A percentile compares a stretch with the other conserved stretches of the same genome.
These are phyloP conservation scores for Lecanosticta acicola DNA, from an alignment of 2,329 filamentous ascomycete species.

Conservation along the genomic window DNA sequence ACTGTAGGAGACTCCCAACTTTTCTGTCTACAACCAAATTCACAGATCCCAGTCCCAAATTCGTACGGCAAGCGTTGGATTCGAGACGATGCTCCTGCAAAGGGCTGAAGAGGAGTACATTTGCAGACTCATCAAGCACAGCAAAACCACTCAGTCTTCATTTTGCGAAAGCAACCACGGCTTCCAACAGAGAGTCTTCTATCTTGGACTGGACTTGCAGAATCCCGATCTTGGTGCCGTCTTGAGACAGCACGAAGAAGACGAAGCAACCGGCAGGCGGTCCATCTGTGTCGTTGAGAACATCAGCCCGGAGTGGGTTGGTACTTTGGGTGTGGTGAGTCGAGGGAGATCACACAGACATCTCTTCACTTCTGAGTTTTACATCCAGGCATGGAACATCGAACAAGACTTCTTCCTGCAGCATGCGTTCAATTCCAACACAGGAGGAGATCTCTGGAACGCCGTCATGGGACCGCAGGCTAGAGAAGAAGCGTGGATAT, in stretches of 20 bases:
- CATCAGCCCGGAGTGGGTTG: conserved; percentile 4
- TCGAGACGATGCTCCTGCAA: background rate
- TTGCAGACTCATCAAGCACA: background rate
- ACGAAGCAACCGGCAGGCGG: background rate
- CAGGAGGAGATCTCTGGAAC: background rate
- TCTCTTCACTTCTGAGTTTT: too few relatives aligned
- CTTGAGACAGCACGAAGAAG: background rate
- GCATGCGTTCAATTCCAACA: background rate
- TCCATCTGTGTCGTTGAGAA: conserved; percentile 7
- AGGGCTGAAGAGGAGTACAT: background rate
- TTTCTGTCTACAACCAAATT: too few relatives aligned
- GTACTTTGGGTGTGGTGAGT: background rate
- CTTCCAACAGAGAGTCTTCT: background rate
- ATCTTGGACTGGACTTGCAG: background rate
- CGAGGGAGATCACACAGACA: too few relatives aligned
- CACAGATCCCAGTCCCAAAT: too few relatives aligned
- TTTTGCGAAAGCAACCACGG: background rate
- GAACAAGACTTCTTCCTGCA: conserved; percentile 3
- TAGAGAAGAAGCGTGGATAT: background rate
- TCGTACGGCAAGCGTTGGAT: too few relatives aligned
- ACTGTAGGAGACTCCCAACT: too few relatives aligned
- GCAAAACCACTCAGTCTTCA: background rate
- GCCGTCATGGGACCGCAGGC: background rate
- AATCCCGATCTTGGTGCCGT: background rate
- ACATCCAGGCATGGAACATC: conserved; percentile 3